Percentiles rank a stretch among this genome's conserved stretches.
phyloP scores from a whole-genome alignment of 352 stramenopile species.

The Phytopythium kandeliae region DNA sequence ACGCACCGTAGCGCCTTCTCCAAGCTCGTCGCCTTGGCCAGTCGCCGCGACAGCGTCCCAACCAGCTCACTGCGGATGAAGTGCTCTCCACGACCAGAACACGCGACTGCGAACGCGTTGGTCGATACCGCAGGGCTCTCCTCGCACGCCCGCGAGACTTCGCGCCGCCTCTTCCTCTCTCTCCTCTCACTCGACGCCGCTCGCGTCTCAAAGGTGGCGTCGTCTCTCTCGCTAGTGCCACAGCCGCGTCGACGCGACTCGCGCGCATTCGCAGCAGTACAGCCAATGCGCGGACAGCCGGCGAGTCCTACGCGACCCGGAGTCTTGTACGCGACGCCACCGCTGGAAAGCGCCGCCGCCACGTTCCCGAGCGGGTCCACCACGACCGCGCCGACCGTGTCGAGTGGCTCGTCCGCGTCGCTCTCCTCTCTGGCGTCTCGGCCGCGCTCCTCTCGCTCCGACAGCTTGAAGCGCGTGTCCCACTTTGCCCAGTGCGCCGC shows the following conservation, averaged over 20 bases:
- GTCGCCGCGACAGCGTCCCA: conserved; percentile 16
- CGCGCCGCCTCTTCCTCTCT: neutral
- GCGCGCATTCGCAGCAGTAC: conserved; percentile 31
- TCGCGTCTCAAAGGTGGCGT: conserved; percentile 10
- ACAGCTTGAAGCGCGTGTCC: conserved; percentile 24
- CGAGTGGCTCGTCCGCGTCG: conserved; percentile 18
- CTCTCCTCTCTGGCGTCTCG: conserved; percentile 3
- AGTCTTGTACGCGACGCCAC: conserved; percentile 59
- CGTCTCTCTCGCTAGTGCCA: neutral
- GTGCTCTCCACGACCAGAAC: conserved; percentile 61
- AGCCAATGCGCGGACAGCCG: conserved; percentile 59
- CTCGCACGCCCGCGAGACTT: neutral
- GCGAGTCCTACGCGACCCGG: conserved; percentile 59
- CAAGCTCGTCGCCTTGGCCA: conserved; percentile 20
- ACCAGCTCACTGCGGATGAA: conserved; percentile 51
- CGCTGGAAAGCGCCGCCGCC: conserved; percentile 56
- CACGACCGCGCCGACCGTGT: conserved; percentile 63
- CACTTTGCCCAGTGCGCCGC: conserved; percentile 41
- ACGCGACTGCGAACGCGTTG: conserved; percentile 47
- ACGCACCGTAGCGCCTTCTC: conserved; percentile 20
- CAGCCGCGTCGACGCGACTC: neutral
- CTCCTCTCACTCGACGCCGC: neutral
- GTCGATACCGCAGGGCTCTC: neutral
- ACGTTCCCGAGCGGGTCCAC: conserved; percentile 48
- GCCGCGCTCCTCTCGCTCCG: too few species aligned